Conservation (phyloP, 2,329 filamentous ascomycete genomes). For the Gaeumannomyces sp. region DNA sequence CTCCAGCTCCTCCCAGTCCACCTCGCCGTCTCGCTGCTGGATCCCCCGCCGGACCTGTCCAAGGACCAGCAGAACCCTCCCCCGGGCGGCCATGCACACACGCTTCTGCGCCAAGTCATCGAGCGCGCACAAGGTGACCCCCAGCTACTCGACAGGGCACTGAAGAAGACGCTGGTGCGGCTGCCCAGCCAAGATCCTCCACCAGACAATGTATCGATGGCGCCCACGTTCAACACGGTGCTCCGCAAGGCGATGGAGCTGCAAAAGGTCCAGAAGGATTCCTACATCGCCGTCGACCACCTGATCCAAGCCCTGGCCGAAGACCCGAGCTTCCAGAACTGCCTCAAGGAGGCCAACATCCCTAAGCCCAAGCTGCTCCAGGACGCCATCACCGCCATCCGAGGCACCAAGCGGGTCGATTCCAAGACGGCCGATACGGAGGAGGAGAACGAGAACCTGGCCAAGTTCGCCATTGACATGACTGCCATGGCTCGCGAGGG, state of each 20-base stretch:
- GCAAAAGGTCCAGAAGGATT: constrained; percentile 96
- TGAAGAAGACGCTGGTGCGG: constrained; percentile 89
- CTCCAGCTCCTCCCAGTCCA: constrained; percentile 87
- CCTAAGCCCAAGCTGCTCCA: constrained; percentile 88
- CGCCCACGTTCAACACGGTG: constrained; percentile 75
- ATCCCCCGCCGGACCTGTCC: constrained; percentile 67
- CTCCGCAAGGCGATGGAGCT: constrained; percentile 80
- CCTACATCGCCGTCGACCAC: constrained; percentile 90
- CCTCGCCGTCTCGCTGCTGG: constrained; percentile 75
- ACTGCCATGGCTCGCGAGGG: constrained; percentile 92
- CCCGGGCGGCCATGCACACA: constrained; percentile 49
- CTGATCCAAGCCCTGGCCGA: constrained; percentile 81
- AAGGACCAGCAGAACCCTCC: constrained; percentile 78
- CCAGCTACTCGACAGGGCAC: constrained; percentile 76
- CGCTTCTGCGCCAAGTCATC: constrained; percentile 91
- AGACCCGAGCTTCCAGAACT: constrained; percentile 65
- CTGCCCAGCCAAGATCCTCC: constrained; percentile 92
- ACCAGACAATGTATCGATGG: constrained; percentile 78
- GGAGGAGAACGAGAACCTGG: constrained; percentile 87
- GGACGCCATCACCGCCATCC: constrained; percentile 83
- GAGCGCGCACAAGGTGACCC: constrained; percentile 91
- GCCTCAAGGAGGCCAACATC: constrained; percentile 79
- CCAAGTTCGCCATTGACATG: constrained; percentile 99
- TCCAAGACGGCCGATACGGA: constrained; percentile 94
- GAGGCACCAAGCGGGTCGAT: constrained; percentile 88